Evolutionary conservation across 1,284 basidiomycete species (phyloP), one percentile per base, ranked within the genome.

Genomic region (Irpex lacteus): DNA sequence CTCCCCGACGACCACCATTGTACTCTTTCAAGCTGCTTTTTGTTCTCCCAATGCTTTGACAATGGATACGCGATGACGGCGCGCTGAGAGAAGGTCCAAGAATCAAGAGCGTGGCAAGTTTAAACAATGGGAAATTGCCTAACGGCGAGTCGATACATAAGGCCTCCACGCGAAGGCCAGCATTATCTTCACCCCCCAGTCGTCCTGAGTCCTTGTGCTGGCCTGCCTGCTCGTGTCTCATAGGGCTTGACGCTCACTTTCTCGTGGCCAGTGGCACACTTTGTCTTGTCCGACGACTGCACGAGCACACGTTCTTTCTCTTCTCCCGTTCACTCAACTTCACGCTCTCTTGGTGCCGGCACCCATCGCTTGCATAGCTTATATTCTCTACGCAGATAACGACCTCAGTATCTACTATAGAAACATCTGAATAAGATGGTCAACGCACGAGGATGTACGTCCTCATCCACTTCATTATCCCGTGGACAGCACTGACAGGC

Each of bases 161-260:
- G 54, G 54, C 54, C 54, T 34, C 54, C 54, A 36, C 54, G 54
- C 54, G 54, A 56, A 13, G 26, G 2, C 32, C 54, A 56, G 34
- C 54, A 36, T 26, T 26, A 18, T 32, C 54, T 56, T 56, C 54
- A 56, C 26, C 34, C 34, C 54, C 54, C 54, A 56, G 34, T 26
- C 54, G 7, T 26, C 54, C 54, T 32, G 54, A n/a, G 9, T 19
- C 52, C 52, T 56, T 56, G 54, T 26, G 54, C 15, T 19, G 52
- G 52, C 54, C 54, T 44, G 21, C 38, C 40, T 44, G 18, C 61
- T 52, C 26, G 26, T 34, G 61, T 60, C 58, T 38, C 5, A 44
- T 38, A 52, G 64, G 60, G 61, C 61, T 65, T 57, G 63, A 65
- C 60, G 63, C 61, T 63, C 64, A 18, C 40, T 62, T 47, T 55